Percentiles rank a stretch among this genome's conserved stretches.
Evolutionary conservation across 345 rosid species (phyloP).

Genomic region (Sisymbrium irio): DNA sequence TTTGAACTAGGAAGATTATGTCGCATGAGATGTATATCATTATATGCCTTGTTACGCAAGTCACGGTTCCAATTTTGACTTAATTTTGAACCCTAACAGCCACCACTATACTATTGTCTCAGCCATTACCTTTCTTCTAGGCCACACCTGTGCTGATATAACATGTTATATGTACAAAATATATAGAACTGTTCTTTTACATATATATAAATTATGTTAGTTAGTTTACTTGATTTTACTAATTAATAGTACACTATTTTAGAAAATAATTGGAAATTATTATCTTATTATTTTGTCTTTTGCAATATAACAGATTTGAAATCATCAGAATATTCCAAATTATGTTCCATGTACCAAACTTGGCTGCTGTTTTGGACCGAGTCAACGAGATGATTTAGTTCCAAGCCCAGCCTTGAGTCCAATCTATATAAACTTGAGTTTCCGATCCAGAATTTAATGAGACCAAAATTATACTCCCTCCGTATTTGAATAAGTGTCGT

Average conservation of each 20-base stretch:
- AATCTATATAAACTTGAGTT: no score
- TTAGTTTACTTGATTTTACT: neutral
- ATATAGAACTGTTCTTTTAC: neutral
- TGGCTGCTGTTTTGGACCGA: neutral
- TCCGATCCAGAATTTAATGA: no score
- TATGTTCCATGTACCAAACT: neutral
- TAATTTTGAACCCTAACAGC: neutral
- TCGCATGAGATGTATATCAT: neutral
- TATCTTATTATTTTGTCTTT: neutral
- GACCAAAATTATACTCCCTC: no score
- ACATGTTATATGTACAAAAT: no score
- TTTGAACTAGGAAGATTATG: neutral
- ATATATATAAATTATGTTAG: neutral
- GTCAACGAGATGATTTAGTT: neutral
- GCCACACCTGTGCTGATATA: neutral
- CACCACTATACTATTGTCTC: neutral
- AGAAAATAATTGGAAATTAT: neutral
- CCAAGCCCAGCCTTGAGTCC: no score
- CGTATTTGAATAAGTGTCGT: no score
- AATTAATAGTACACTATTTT: neutral
- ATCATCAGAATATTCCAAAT: neutral
- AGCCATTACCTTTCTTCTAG: neutral
- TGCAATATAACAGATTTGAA: neutral
- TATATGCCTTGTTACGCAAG: conserved; percentile 5
- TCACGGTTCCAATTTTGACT: neutral